Percentiles rank a stretch among this genome's conserved stretches.
Evolutionary conservation across 805 yeast genomes (phyloP).

Genomic region (Metschnikowia arizonensis): DNA sequence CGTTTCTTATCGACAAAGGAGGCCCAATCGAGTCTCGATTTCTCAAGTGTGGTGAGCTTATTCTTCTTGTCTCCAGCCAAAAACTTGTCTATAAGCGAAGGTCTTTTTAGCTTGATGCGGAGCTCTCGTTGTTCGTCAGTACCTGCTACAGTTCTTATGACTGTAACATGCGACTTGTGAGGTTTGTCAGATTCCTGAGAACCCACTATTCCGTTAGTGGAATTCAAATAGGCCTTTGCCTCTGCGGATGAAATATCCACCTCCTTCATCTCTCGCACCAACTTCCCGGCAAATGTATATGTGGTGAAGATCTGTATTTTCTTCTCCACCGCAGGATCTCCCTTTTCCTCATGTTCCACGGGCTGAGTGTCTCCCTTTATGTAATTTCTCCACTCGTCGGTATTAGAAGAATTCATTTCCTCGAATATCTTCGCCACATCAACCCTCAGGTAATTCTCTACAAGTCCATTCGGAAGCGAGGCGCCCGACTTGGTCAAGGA

Average conservation of each 20-base stretch:
- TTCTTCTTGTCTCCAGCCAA: conserved; percentile 57
- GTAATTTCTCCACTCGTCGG: conserved; percentile 17
- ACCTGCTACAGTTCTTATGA: conserved; percentile 31
- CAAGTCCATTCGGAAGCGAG: conserved; percentile 9
- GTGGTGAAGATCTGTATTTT: conserved; percentile 68
- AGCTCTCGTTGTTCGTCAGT: conserved; percentile 30
- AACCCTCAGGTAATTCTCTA: conserved; percentile 20
- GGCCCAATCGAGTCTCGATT: conserved; percentile 93
- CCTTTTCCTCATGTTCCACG: neutral
- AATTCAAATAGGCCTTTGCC: conserved; percentile 73
- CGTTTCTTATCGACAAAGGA: conserved; percentile 85
- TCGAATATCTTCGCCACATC: conserved; percentile 34
- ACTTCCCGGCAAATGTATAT: conserved; percentile 87
- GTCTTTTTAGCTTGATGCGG: conserved; percentile 62
- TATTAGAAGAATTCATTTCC: conserved; percentile 9
- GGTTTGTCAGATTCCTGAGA: conserved; percentile 9
- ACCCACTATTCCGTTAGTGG: conserved; percentile 36
- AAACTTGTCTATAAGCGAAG: conserved; percentile 73
- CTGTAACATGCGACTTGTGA: conserved; percentile 30
- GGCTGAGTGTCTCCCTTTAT: conserved; percentile 11
- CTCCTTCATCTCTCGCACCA: conserved; percentile 68
- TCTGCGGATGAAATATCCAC: conserved; percentile 80
- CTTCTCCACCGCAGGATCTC: conserved; percentile 6
- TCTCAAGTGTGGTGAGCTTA: conserved; percentile 86
- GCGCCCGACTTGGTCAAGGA: conserved; percentile 1